A percentile compares a stretch with the other conserved stretches of the same genome.
phyloP scores from a whole-genome alignment of 495 filamentous ascomycete species.

The Parathielavia hyrcaniae region DNA sequence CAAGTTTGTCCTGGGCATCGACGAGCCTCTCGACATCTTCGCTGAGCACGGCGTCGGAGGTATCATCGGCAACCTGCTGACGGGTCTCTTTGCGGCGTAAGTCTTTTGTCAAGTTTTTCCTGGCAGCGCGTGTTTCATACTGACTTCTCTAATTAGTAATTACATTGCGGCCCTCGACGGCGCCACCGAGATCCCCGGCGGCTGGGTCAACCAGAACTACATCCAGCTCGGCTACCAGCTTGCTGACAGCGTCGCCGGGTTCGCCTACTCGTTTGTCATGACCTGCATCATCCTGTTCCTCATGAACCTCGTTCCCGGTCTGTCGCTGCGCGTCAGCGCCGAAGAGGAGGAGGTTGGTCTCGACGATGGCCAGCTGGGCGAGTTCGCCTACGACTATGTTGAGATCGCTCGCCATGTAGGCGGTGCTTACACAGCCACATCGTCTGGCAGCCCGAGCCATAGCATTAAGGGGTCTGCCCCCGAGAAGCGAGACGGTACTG shows the following conservation, averaged over 20 bases:
- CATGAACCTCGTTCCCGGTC: conserved; percentile 81
- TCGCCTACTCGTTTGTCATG: conserved; percentile 81
- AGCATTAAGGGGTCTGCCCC: conserved; percentile 25
- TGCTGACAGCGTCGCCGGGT: conserved; percentile 81
- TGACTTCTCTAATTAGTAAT: conserved; percentile 38
- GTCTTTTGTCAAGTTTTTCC: conserved; percentile 9
- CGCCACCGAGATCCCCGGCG: conserved; percentile 59
- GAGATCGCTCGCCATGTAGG: conserved; percentile 77
- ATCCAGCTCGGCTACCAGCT: conserved; percentile 87
- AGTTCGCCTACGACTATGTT: conserved; percentile 98
- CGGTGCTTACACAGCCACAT: conserved; percentile 17
- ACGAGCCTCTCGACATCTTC: conserved; percentile 93
- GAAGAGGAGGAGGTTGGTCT: conserved; percentile 89
- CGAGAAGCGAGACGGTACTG: conserved; percentile 19
- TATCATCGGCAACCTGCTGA: conserved; percentile 82
- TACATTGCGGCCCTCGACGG: conserved; percentile 91
- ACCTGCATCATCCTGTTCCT: conserved; percentile 87
- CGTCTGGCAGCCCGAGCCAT: conserved; percentile 21
- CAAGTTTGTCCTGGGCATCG: conserved; percentile 81
- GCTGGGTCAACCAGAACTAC: conserved; percentile 91
- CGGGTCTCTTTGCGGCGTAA: conserved; percentile 82
- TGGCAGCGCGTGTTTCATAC: background rate
- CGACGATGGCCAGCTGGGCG: conserved; percentile 92
- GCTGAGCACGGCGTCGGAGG: conserved; percentile 88
- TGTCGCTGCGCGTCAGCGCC: conserved; percentile 73